Evolutionary conservation across 495 filamentous ascomycete species (phyloP), one percentile per base, ranked within the genome.

Genomic region (Aspergillus funiculosus): DNA sequence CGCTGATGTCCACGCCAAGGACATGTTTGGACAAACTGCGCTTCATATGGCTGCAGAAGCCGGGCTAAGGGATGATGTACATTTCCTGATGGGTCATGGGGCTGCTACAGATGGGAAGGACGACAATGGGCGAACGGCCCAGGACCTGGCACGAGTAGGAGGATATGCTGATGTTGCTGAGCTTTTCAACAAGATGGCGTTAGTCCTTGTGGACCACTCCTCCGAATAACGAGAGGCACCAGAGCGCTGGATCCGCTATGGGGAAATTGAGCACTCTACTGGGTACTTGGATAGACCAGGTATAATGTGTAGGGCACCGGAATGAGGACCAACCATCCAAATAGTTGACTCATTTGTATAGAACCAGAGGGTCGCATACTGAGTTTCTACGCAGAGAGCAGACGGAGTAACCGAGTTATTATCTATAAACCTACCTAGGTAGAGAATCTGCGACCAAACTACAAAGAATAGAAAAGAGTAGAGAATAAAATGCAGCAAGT

Each of bases 1-100:
- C 1, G 51, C 55, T 6, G 50, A 62, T 24, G 40, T 65, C 22
- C 46, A 49, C 19, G 54, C 54, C 11, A 46, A 39, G 29, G 60
- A 67, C 38, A 54, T 57, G 43, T 55, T 53, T 32, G 60, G 58
- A 1, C 54, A 63, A 45, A 65, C 62, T n/a, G 58, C 58, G 5
- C 52, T 67, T 13, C 60, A 65, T 46, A 38, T 60, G 50, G 60
- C 62, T 17, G 59, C 53, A 5, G 47, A 52, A 18, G 54, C 57
- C 14, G 57, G 57, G 8, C n/a, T 57, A 13, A 52, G 43, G 21
- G 38, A 57, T n/a, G 54, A 48, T 41, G 57, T 60, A 4, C 32
- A 55, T 28, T 60, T 60, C 31, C 43, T 60, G 19, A 50, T 60
- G 17, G 51, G 57, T 15, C 57, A 57, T 39, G 57, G 57, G 1